A percentile compares a stretch with the other conserved stretches of the same genome.
These are phyloP conservation scores for Ananas comosus DNA, from an alignment of 176 grass and related monocot species.

Conservation along the genomic window DNA sequence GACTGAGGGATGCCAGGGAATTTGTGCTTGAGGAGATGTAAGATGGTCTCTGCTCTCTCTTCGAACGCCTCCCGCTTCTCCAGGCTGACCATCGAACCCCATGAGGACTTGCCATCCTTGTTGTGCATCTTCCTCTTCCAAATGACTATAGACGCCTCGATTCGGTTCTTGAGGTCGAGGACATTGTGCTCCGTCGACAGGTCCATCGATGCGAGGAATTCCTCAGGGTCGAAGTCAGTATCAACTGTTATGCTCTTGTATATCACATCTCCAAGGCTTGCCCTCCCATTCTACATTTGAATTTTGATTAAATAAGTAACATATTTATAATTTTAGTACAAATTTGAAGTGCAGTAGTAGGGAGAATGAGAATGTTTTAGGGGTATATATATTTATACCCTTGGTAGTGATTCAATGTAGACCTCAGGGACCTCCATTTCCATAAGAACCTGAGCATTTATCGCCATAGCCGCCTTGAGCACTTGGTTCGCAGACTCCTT, in stretches of 20 bases:
- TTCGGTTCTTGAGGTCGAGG: conserved; percentile 88
- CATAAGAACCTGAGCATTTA: conserved; percentile 83
- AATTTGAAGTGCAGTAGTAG: not conserved
- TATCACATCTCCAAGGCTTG: conserved; percentile 70
- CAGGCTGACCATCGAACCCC: conserved; percentile 86
- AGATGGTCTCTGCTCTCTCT: conserved; percentile 89
- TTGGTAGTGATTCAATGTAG: conserved; percentile 80
- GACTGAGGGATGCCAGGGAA: conserved; percentile 89
- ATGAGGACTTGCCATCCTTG: conserved; percentile 79
- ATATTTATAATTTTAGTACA: not conserved
- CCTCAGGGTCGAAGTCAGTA: conserved; percentile 35
- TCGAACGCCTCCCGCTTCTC: conserved; percentile 96
- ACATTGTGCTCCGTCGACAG: conserved; percentile 91
- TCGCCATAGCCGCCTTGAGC: conserved; percentile 91
- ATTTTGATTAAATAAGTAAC: not conserved
- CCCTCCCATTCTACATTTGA: conserved; percentile 60
- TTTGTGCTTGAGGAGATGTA: conserved; percentile 74
- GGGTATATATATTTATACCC: conserved; percentile 4
- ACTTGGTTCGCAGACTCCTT: conserved; percentile 91
- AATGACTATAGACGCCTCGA: conserved; percentile 85
- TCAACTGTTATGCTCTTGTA: conserved; percentile 85
- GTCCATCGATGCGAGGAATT: conserved; percentile 61
- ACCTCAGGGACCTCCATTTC: conserved; percentile 91
- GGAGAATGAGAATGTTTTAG: not conserved
- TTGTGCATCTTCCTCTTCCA: conserved; percentile 97